Evolutionary conservation across 495 filamentous ascomycete species (phyloP).

Genomic region (Penicillium maclennaniae): DNA sequence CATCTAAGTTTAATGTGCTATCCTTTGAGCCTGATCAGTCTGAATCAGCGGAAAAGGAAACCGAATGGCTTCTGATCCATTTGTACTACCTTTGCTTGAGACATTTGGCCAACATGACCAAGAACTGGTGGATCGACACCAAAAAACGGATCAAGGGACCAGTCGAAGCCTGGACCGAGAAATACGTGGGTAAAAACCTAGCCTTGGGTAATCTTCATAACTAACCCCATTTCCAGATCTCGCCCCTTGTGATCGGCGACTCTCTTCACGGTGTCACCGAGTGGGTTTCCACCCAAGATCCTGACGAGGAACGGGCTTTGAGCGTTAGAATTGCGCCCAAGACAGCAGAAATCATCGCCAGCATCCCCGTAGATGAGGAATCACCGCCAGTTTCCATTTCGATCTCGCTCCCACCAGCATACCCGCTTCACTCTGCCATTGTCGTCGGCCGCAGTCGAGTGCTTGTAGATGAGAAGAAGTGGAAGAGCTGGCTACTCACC

Average conservation of each 20-base stretch:
- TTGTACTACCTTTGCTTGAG: slow-evolving; percentile 78
- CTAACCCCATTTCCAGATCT: slow-evolving; percentile 49
- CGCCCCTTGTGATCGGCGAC: slow-evolving; percentile 71
- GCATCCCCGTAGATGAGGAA: slow-evolving; percentile 84
- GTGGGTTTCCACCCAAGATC: slow-evolving; percentile 60
- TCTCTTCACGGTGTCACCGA: slow-evolving; percentile 64
- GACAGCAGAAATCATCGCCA: slow-evolving; percentile 70
- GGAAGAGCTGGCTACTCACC: slow-evolving; percentile 76
- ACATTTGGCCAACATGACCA: slow-evolving; percentile 71
- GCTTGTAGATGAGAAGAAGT: slow-evolving; percentile 82
- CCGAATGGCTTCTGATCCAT: slow-evolving; percentile 79
- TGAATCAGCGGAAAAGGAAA: slow-evolving; percentile 61
- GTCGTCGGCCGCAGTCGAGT: slow-evolving; percentile 78
- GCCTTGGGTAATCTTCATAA: background rate
- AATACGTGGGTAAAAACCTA: slow-evolving; percentile 47
- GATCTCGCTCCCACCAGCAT: slow-evolving; percentile 72
- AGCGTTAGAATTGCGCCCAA: slow-evolving; percentile 65
- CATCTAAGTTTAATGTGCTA: slow-evolving; percentile 63
- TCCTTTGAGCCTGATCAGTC: slow-evolving; percentile 58
- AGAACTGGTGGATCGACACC: slow-evolving; percentile 79
- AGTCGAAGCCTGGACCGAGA: slow-evolving; percentile 77
- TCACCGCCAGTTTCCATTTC: slow-evolving; percentile 71
- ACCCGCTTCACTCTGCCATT: slow-evolving; percentile 73
- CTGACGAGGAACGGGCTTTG: slow-evolving; percentile 63
- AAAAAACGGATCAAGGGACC: slow-evolving; percentile 71